Evolutionary conservation across 1,139 yeast genomes (phyloP).

Genomic region (Debaryomyces sp.): DNA sequence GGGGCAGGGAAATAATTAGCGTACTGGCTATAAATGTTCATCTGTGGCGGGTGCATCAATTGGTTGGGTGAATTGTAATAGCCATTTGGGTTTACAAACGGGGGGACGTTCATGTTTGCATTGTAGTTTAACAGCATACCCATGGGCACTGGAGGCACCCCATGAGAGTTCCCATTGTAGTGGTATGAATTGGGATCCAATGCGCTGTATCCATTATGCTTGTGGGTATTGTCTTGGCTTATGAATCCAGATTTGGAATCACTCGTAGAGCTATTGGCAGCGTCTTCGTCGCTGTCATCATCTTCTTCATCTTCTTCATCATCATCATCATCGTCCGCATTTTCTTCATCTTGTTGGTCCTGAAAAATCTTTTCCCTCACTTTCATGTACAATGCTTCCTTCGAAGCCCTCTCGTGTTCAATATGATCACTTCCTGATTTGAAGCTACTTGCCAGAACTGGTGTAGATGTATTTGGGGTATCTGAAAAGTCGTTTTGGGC

Average conservation of each 20-base stretch:
- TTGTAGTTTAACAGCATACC: slow-evolving; percentile 8
- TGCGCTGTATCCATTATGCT: background rate
- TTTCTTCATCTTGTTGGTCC: slow-evolving; percentile 23
- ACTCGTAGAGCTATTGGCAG: slow-evolving; percentile 1
- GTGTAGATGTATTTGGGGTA: slow-evolving; percentile 2
- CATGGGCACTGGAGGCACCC: slow-evolving; percentile 7
- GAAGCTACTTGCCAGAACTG: slow-evolving; percentile 4
- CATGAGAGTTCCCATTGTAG: background rate
- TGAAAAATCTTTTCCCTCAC: slow-evolving; percentile 49
- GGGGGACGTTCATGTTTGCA: slow-evolving; percentile 3
- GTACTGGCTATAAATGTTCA: slow-evolving; percentile 2
- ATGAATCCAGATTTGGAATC: background rate
- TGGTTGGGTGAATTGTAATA: slow-evolving; percentile 7
- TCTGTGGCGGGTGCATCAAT: slow-evolving; percentile 1
- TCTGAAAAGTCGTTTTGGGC: background rate
- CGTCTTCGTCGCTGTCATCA: slow-evolving; percentile 5
- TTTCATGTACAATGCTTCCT: slow-evolving; percentile 46
- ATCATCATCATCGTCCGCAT: slow-evolving; percentile 27
- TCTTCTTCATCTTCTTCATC: slow-evolving; percentile 19
- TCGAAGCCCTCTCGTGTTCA: slow-evolving; percentile 28
- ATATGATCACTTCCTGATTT: slow-evolving; percentile 11
- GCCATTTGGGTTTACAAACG: slow-evolving; percentile 5
- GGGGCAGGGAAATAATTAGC: slow-evolving; percentile 5
- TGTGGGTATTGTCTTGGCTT: background rate
- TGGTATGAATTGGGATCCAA: background rate